Percentiles rank a stretch among this genome's conserved stretches.
phyloP scores from a whole-genome alignment of 2,329 filamentous ascomycete species.

The Catunica adiposa region DNA sequence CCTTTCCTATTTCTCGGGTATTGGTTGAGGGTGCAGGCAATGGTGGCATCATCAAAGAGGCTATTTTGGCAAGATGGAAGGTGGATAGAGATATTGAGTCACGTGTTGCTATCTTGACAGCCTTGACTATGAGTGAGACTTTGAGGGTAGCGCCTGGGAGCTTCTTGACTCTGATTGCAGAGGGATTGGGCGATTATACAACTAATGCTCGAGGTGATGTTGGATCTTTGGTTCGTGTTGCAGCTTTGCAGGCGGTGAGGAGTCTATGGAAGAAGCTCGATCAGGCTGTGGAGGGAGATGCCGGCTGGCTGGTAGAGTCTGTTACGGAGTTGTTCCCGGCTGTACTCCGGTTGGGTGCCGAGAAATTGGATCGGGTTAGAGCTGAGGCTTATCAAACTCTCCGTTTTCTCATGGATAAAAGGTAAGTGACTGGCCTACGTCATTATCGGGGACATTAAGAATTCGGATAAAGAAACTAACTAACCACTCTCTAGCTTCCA shows the following conservation, averaged over 20 bases:
- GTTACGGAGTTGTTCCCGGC: slow-evolving; percentile 30
- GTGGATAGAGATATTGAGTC: slow-evolving; percentile 34
- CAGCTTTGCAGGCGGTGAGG: slow-evolving; percentile 61
- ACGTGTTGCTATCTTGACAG: slow-evolving; percentile 38
- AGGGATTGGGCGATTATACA: slow-evolving; percentile 73
- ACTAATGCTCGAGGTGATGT: slow-evolving; percentile 80
- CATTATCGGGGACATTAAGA: neutral
- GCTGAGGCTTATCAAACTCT: slow-evolving; percentile 43
- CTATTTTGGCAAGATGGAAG: slow-evolving; percentile 37
- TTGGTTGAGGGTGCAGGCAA: slow-evolving; percentile 8
- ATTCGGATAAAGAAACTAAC: slow-evolving; percentile 16
- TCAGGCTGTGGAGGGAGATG: slow-evolving; percentile 13
- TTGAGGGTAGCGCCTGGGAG: slow-evolving; percentile 25
- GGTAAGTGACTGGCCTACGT: slow-evolving; percentile 28
- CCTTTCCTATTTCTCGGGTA: slow-evolving; percentile 26
- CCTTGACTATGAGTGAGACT: slow-evolving; percentile 31
- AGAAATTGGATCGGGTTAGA: slow-evolving; percentile 82
- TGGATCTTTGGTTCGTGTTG: slow-evolving; percentile 68
- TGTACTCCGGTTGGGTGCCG: slow-evolving; percentile 55
- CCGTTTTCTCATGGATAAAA: slow-evolving; percentile 26
- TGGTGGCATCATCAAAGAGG: slow-evolving; percentile 25
- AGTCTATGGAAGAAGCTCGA: slow-evolving; percentile 35
- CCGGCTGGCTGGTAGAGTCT: slow-evolving; percentile 19
- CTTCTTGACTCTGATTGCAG: slow-evolving; percentile 32
- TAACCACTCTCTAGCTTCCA: slow-evolving; percentile 21